Evolutionary conservation across 1,284 basidiomycete species (phyloP), one percentile per base, ranked within the genome.

Genomic region (Fomitopsis pinicola): DNA sequence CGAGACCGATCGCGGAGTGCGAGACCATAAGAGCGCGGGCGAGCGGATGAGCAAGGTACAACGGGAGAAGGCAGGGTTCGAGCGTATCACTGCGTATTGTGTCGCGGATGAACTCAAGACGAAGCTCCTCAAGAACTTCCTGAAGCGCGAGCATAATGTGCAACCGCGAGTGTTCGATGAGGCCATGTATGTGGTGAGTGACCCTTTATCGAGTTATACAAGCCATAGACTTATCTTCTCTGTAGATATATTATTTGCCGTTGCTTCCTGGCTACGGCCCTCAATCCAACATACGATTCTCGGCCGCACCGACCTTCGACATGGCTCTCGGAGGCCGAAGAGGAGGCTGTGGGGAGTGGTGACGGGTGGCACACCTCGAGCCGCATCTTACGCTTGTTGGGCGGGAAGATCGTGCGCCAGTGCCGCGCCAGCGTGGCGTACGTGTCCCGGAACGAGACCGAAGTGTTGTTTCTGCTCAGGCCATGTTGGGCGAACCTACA

Each of bases 61-160:
- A 76, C 78, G 89, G 65, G 82, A 92, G 73, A 78, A 87, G 61
- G 88, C 87, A 10, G 89, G 92, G 0, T 89, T 86, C 71, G 87
- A 85, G 59, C 81, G 93, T 28, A 82, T 95, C 55, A 94, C 94
- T 0, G 93, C 92, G 5, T 97, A 96, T 73, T 95, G 91, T 64
- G 83, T 96, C 6, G 92, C 92, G 2, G 91, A 95, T 65, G 82
- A 82, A 1, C 88, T 95, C 72, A 87, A 87, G 67, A 88, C 92
- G 82, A 94, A 93, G 72, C 76, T 91, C 0, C 76, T 95, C 22
- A 82, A 87, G 7, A 88, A 89, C 6, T 97, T 96, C 69, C 73
- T 97, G 71, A 95, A 95, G 73, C 80, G 95, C 58, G 96, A 98
- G 72, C 96, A 98, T 72, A 96, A 95, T 58, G 94, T 97, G 10